Evolutionary conservation across 2,329 filamentous ascomycete species (phyloP), one percentile per base, ranked within the genome.

Genomic region (Atkinsonella hypoxylon): DNA sequence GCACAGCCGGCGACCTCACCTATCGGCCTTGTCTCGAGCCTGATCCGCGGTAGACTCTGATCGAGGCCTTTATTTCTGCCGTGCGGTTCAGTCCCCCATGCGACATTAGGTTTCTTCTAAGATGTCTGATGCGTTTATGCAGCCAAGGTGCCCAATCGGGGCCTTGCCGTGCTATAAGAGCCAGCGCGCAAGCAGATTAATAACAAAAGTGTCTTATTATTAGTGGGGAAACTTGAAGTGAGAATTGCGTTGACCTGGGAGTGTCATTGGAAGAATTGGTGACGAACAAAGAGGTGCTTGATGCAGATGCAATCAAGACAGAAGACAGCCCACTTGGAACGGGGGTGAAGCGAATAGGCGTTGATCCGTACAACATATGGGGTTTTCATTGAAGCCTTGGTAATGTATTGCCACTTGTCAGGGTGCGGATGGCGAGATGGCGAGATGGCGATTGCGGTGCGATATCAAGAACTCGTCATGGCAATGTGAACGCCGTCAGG

Each of bases 191-290:
- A 8, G 5, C 4, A 26, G 26, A 26, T 26, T 26, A 26, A 1
- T 26, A 26, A 26, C 8, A 26, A 26, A 26, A 2, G 26, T 26
- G 26, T 26, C 26, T 5, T 3, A 7, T 7, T 26, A 26, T 20
- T 42, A 17, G 40, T 42, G 40, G 17, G 17, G n/a, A 10, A 9
- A 4, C 18, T 18, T 12, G 40, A 42, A 10, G 10, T 22, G 10
- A 36, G 20, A 42, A 18, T 42, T 42, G 18, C 20, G 11, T 42
- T 6, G 40, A 42, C 2, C 18, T 42, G 40, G 40, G 11, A 22
- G 30, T n/a, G 11, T 50, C 48, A 26, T 36, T 45, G 36, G 22
- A 42, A 46, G 48, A 46, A 42, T 18, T 46, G 36, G 43, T 26
- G 36, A 41, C 43, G 17, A 41, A 26, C 11, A 17, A 31, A 39